phyloP scores from a whole-genome alignment of 2,329 filamentous ascomycete species.

The Epichloe sibirici region DNA sequence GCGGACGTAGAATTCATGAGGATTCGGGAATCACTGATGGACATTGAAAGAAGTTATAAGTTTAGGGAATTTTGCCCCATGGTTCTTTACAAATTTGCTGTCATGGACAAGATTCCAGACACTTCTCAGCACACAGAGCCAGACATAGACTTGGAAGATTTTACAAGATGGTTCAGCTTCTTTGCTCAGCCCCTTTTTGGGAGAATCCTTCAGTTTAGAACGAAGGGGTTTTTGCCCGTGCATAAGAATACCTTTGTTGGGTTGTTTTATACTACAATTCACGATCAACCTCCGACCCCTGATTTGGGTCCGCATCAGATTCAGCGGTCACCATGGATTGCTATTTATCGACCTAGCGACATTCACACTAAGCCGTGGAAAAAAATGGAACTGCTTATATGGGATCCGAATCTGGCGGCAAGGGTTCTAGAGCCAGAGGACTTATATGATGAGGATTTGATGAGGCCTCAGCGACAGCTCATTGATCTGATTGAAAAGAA shows the following conservation, averaged over 20 bases:
- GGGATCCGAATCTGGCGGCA: conserved; percentile 29
- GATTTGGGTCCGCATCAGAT: neutral
- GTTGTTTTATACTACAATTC: conserved; percentile 32
- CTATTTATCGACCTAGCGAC: conserved; percentile 32
- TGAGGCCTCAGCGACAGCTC: conserved; percentile 32
- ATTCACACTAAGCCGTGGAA: conserved; percentile 20
- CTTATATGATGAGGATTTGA: conserved; percentile 24
- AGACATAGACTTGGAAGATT: conserved; percentile 9
- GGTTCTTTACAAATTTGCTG: conserved; percentile 24
- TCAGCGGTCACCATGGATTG: conserved; percentile 33
- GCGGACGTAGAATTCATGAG: neutral
- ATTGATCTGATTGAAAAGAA: conserved; percentile 24
- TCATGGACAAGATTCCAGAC: conserved; percentile 26
- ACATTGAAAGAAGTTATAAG: neutral
- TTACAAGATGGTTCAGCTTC: conserved; percentile 14
- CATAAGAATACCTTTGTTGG: conserved; percentile 19
- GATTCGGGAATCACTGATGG: neutral
- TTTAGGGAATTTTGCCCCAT: conserved; percentile 10
- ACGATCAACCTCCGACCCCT: neutral
- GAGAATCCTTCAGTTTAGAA: too few relatives aligned
- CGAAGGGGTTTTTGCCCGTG: neutral
- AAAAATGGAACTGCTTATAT: conserved; percentile 39
- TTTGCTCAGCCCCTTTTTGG: conserved; percentile 6
- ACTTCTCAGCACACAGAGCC: conserved; percentile 14
- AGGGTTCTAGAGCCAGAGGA: conserved; percentile 11